Base-by-base conservation (phyloP, 2,329 filamentous ascomycete species). In the Sporothrix dimorphospora region DNA sequence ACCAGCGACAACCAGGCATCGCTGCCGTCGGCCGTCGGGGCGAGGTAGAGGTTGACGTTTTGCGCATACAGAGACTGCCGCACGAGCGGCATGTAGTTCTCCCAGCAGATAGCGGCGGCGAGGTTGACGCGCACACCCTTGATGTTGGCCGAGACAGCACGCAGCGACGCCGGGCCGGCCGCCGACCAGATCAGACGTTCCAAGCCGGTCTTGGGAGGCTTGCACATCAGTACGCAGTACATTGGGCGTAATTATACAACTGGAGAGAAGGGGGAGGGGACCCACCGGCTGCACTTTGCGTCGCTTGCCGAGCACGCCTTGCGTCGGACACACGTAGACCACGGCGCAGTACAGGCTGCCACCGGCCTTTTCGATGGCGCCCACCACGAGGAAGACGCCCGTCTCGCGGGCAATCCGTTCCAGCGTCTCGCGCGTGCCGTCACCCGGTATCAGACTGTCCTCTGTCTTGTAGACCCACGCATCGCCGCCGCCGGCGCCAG, bases 11-110 rank as follows among this genome's bases (percentile, higher is more conserved):
- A 81, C 95, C 95, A 98, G 0, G 92, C 90, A 77, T 95, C 92
- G 73, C 94, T 87, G 24, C 86, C 88, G 82, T 98, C 95, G 1
- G 94, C 94, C 0, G 94, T 98, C 0, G 95, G 95, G 0, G 94
- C 94, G 1, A 98, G 88, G 81, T 95, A 98, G 14, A 98, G 83
- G 79, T 97, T 97, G 77, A 98, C 90, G 78, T 97, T 97, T 81
- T 98, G 95, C 2, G 89, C 87, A 80, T 98, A 98, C 49, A 98
- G 85, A 19, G 89, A 87, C 79, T 97, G 92, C 21, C 95, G 88
- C 8, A 98, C 85, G 21, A 98, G 83, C 0, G 94, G 94, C 94
- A 97, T 98, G 82, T 95, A 97, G 80, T 93, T 97, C 81, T 98
- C 94, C 94, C 94, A 98, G 84, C 94, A 97, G 76, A 98, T 97